Conservation (phyloP, 2,329 filamentous ascomycete species). For the Tolypocladium sp. region DNA sequence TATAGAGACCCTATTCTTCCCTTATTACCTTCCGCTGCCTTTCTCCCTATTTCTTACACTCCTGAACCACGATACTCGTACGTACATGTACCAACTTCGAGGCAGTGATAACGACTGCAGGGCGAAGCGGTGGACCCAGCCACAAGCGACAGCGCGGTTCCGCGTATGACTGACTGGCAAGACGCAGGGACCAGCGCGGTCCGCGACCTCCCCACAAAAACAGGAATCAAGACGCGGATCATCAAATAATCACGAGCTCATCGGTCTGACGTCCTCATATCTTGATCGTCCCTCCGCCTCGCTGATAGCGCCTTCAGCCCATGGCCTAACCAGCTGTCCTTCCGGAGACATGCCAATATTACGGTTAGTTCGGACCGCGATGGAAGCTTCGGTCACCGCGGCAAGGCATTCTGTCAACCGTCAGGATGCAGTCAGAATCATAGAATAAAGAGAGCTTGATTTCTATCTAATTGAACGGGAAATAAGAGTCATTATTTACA, state of each 20-base stretch:
- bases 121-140: not conserved
- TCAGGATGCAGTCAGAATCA: too few species aligned
- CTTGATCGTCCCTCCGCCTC: not conserved
- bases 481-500: too few species aligned
- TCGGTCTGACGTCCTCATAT: not conserved
- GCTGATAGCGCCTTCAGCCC: not conserved
- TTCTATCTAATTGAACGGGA: too few species aligned
- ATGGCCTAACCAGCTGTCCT: not conserved
- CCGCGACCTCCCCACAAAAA: not conserved
- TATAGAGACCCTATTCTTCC: too few species aligned
- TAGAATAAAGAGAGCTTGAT: too few species aligned
- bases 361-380: not conserved
- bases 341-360: not conserved
- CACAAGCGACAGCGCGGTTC: not conserved
- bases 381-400: not conserved
- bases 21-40: too few species aligned
- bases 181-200: constrained; percentile 1
- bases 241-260: too few species aligned
- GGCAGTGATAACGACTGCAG: not conserved
- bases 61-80: too few species aligned
- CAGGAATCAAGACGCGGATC: not conserved
- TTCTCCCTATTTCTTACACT: too few species aligned
- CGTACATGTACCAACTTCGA: not conserved
- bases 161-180: not conserved
- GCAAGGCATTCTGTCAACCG: too few species aligned